Evolutionary conservation across 2,329 filamentous ascomycete species (phyloP).

Genomic region (Westerdykella sp.): DNA sequence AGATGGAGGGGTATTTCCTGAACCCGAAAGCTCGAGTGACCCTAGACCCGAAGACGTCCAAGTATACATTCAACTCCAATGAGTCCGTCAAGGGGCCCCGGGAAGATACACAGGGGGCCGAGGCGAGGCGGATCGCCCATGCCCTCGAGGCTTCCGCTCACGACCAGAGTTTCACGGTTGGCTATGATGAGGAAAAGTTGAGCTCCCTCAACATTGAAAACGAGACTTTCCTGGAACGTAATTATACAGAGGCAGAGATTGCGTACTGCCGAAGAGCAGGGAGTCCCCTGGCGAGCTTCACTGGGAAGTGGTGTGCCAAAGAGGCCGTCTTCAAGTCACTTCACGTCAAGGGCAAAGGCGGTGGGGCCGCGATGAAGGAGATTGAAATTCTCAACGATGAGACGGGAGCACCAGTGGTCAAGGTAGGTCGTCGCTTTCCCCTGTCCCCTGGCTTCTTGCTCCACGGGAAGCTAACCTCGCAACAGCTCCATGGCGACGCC

Average conservation of each 20-base stretch:
- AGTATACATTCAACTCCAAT: slow-evolving; percentile 58
- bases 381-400: slow-evolving; percentile 86
- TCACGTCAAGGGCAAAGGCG: slow-evolving; percentile 78
- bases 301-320: slow-evolving; percentile 94
- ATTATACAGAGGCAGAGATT: slow-evolving; percentile 82
- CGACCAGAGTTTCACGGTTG: slow-evolving; percentile 64
- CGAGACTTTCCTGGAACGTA: slow-evolving; percentile 87
- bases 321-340: slow-evolving; percentile 98
- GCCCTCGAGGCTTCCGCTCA: slow-evolving; percentile 63
- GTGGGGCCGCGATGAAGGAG: slow-evolving; percentile 82
- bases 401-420: slow-evolving; percentile 75
- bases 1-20: slow-evolving; percentile 81
- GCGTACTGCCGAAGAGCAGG: slow-evolving; percentile 77
- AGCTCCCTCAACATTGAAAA: slow-evolving; percentile 85
- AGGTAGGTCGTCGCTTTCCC: slow-evolving; percentile 54
- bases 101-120: slow-evolving; percentile 51
- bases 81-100: slow-evolving; percentile 56
- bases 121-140: slow-evolving; percentile 70
- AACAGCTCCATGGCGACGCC: slow-evolving; percentile 78
- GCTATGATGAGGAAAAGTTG: slow-evolving; percentile 90
- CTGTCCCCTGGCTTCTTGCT: background rate
- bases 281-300: slow-evolving; percentile 81
- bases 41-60: slow-evolving; percentile 77
- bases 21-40: slow-evolving; percentile 87
- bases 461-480: slow-evolving; percentile 9